Conservation (phyloP, 169 alveolate genomes). For the Cryptosporidium muris region DNA sequence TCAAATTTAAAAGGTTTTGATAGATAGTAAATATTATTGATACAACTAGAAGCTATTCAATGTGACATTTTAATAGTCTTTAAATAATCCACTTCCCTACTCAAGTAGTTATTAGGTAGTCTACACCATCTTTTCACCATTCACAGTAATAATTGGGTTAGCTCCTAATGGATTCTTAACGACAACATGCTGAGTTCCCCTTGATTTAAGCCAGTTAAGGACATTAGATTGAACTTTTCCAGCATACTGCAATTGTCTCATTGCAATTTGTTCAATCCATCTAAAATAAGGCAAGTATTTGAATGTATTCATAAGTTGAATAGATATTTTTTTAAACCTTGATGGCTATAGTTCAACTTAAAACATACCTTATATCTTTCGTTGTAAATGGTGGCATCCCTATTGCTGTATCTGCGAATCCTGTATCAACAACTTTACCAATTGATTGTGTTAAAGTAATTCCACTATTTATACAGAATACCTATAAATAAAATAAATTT, state of each 20-base stretch:
- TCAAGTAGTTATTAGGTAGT: background rate
- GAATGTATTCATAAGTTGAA: background rate
- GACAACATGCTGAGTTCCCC: constrained; percentile 58
- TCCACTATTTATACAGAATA: constrained; percentile 65
- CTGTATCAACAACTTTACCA: constrained; percentile 35
- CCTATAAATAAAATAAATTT: background rate
- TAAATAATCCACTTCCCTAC: background rate
- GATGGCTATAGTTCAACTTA: background rate
- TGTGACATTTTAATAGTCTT: too few relatives aligned
- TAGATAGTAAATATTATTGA: too few relatives aligned
- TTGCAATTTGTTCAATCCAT: constrained; percentile 69
- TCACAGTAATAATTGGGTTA: constrained; percentile 57
- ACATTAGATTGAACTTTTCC: constrained; percentile 66
- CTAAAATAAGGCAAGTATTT: constrained; percentile 6
- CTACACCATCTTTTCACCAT: constrained; percentile 55
- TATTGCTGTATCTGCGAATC: constrained; percentile 46
- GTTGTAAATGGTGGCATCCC: constrained; percentile 66
- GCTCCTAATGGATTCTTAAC: constrained; percentile 63
- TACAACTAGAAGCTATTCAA: too few relatives aligned
- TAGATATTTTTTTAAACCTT: background rate
- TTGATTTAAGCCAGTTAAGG: constrained; percentile 50
- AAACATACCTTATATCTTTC: constrained; percentile 63
- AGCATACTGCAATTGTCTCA: constrained; percentile 48
- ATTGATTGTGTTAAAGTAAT: constrained; percentile 27
- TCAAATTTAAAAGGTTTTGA: too few relatives aligned